These are phyloP conservation scores for Nigrospora oryzae DNA, from an alignment of 2,329 filamentous ascomycete species.

Conservation along the genomic window DNA sequence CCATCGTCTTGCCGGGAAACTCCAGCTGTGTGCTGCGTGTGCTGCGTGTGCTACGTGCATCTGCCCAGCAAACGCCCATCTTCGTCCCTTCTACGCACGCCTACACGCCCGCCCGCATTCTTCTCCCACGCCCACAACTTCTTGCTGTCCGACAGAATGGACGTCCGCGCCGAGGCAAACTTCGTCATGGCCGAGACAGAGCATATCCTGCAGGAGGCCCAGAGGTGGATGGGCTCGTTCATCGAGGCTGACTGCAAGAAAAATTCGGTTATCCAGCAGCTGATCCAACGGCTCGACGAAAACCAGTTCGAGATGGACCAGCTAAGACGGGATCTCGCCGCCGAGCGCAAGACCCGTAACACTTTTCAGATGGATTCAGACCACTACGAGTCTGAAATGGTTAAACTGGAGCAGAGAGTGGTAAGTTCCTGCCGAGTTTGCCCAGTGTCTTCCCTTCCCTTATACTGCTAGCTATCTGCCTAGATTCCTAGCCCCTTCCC, in stretches of 20 bases:
- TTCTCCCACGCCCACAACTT: too few relatives aligned
- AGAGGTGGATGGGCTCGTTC: conserved; percentile 5
- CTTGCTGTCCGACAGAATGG: background rate
- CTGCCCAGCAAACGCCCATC: too few relatives aligned
- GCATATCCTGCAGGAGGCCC: conserved; percentile 2
- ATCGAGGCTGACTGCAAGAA: conserved; percentile 4
- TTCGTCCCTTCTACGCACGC: too few relatives aligned
- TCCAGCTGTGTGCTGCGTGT: too few relatives aligned
- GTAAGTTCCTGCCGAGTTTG: background rate
- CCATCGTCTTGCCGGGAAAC: too few relatives aligned
- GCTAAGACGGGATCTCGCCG: conserved; percentile 4
- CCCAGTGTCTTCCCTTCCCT: too few relatives aligned
- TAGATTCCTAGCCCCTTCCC: background rate
- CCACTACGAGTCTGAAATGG: background rate
- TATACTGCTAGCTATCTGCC: background rate
- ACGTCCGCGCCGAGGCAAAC: conserved; percentile 1
- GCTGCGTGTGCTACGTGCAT: too few relatives aligned
- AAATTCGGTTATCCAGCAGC: conserved; percentile 5
- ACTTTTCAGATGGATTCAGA: conserved; percentile 6
- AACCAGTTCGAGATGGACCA: conserved; percentile 2
- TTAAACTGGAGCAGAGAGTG: conserved; percentile 4
- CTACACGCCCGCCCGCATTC: too few relatives aligned
- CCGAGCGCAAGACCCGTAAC: conserved; percentile 6
- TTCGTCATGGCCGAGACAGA: conserved; percentile 2
- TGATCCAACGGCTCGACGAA: conserved; percentile 3